Conservation (phyloP, 2,329 filamentous ascomycete species). For the Tolypocladium guangdongense region DNA sequence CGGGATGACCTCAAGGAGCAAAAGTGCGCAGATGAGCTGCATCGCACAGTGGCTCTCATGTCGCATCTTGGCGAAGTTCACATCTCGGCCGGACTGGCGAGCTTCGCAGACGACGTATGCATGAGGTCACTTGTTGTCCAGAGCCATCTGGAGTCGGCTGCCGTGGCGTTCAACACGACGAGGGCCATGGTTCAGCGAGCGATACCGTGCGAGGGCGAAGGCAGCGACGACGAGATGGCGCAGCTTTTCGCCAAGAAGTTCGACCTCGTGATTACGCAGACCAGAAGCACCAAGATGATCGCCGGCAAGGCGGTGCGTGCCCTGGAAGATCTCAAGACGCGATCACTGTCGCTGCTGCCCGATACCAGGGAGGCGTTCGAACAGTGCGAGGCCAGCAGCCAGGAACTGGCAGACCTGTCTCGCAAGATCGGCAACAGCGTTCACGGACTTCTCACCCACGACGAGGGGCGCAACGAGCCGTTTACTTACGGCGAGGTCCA, state of each 20-base stretch:
- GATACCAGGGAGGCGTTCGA: conserved; percentile 61
- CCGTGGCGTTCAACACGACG: conserved; percentile 52
- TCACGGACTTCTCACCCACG: conserved; percentile 50
- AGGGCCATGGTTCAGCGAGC: conserved; percentile 57
- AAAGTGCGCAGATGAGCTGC: conserved; percentile 69
- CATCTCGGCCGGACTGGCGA: conserved; percentile 56
- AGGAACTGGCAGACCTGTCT: conserved; percentile 54
- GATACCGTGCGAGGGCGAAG: conserved; percentile 32
- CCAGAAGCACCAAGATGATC: conserved; percentile 74
- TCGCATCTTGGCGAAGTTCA: conserved; percentile 77
- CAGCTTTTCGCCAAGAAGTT: conserved; percentile 59
- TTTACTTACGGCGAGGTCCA: conserved; percentile 58
- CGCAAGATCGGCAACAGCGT: conserved; percentile 57
- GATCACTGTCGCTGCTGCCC: conserved; percentile 62
- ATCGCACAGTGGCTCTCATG: conserved; percentile 76
- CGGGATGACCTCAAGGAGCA: conserved; percentile 78
- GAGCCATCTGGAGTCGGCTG: conserved; percentile 69
- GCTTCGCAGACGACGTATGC: conserved; percentile 67
- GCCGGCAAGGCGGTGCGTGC: conserved; percentile 67
- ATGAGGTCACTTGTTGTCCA: conserved; percentile 70
- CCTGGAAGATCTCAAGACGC: conserved; percentile 63
- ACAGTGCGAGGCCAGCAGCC: conserved; percentile 52
- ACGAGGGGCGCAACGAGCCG: conserved; percentile 60
- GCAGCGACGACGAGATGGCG: conserved; percentile 56
- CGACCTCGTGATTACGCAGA: conserved; percentile 62